A percentile compares a stretch with the other conserved stretches of the same genome.
Evolutionary conservation across 345 rosid species (phyloP).

Genomic region (Rhizophora apiculata): DNA sequence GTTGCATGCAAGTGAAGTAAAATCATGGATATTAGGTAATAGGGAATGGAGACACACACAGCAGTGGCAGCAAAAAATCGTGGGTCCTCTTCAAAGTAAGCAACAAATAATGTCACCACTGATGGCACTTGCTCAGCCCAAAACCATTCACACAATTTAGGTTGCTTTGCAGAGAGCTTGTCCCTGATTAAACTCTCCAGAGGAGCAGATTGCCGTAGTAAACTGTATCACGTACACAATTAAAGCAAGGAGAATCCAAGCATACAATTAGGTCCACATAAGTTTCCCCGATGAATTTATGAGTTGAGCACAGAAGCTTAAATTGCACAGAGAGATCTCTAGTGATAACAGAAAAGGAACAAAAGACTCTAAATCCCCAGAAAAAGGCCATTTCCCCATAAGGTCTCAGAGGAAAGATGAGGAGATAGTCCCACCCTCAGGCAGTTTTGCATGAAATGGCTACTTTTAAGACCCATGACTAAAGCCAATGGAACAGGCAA

Average conservation of each 20-base stretch:
- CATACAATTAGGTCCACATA: neutral
- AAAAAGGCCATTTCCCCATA: no score
- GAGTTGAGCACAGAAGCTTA: neutral
- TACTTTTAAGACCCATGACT: no score
- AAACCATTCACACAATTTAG: conserved; percentile 75
- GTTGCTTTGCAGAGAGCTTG: conserved; percentile 68
- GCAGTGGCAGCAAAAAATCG: conserved; percentile 56
- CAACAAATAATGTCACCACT: conserved; percentile 56
- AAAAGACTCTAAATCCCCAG: no score
- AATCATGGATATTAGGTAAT: conserved; percentile 18
- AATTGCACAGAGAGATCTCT: neutral
- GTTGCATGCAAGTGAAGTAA: conserved; percentile 2
- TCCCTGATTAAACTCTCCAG: conserved; percentile 82
- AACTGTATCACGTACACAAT: conserved; percentile 45
- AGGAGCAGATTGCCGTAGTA: conserved; percentile 69
- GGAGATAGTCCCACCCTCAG: no score
- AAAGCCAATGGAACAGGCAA: no score
- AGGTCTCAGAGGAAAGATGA: no score
- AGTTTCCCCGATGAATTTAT: neutral
- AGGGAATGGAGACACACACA: conserved; percentile 38
- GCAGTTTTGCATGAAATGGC: no score
- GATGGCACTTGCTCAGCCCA: conserved; percentile 74
- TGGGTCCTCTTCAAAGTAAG: conserved; percentile 60
- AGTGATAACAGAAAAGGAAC: neutral
- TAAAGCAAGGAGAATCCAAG: conserved; percentile 8